Base-by-base conservation (phyloP, 257 asterid species). In the Voacanga thouarsii region DNA sequence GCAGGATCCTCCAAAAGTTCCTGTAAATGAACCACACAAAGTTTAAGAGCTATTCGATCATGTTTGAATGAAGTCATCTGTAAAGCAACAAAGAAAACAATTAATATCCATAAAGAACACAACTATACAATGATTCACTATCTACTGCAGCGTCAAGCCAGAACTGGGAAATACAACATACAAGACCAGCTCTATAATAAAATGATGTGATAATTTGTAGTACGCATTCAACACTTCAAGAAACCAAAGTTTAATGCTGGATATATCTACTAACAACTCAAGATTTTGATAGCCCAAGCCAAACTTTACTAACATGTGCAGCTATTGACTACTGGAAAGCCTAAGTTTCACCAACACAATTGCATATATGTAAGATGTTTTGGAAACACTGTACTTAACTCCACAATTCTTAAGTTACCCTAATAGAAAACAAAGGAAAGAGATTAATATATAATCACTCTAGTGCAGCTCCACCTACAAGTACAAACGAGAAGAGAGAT, bases 1-100 rank as follows among this genome's bases (percentile, higher is more conserved):
- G 94, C 94, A 71, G 94, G 94, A 80, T 96, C 99, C 33, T 96
- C 99, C 94, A 96, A 79, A 67, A 90, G 89, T 83, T 95, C 99
- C 99, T 95, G 92, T 50, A 81, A 81, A 41, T 77, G 79, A 37
- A 76, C 47, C 23, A 61, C 1, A 43, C 21, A 37, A 70, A 11
- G 28, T 51, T 37, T 7, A 60, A 19, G 21, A 0, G 59, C 24
- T 7, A 57, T 56, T 41, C 2, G 37, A 1, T 33, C 47, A 8
- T 44, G 67, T 41, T 21, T 21, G 26, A 68, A 7, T 19, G 23
- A 43, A 60, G 28, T 37, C 50, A 67, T 67, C 16, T 65, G 18
- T 33, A 30, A 10, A 28, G 30, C 44, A 5, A 18, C 18, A 21
- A 18, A 33, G 0, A 49, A 65, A 65, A 30, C 45, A 65, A 33